These are phyloP conservation scores for Sarcocystis neurona DNA, from an alignment of 169 alveolate genomes.

Conservation along the genomic window DNA sequence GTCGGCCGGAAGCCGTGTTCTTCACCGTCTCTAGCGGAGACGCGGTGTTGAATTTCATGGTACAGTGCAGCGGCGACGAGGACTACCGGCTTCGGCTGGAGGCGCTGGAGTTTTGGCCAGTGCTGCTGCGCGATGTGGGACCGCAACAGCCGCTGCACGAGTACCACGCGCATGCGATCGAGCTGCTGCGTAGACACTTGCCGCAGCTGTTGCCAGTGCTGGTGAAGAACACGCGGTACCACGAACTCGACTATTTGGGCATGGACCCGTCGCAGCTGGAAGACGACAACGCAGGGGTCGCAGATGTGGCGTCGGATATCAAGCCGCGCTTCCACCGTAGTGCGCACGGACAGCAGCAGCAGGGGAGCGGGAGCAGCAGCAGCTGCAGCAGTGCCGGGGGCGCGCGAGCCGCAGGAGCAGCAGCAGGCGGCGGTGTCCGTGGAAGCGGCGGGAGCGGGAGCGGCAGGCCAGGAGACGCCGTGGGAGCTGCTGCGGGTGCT, in stretches of 20 bases:
- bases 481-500: too few species aligned
- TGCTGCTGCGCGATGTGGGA: conserved; percentile 47
- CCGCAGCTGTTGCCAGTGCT: conserved; percentile 66
- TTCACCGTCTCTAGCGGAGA: conserved; percentile 49
- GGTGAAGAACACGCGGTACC: conserved; percentile 78
- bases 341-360: not conserved
- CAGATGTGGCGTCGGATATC: conserved; percentile 82
- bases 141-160: conserved; percentile 66
- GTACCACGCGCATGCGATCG: conserved; percentile 33
- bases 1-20: conserved; percentile 26
- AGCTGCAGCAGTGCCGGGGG: not conserved
- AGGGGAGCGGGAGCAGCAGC: conserved; percentile 4
- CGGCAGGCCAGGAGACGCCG: too few species aligned
- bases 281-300: conserved; percentile 82
- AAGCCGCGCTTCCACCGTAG: conserved; percentile 75
- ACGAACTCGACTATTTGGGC: conserved; percentile 85
- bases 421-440: too few species aligned
- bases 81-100: conserved; percentile 80
- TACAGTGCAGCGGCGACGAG: conserved; percentile 74
- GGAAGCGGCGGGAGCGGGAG: too few species aligned
- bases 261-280: conserved; percentile 88
- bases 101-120: conserved; percentile 82
- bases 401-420: too few species aligned
- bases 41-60: conserved; percentile 77
- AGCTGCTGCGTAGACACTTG: conserved; percentile 27